Evolutionary conservation across 768 basidiomycete genomes (phyloP).

Genomic region (Coprinellus micaceus): DNA sequence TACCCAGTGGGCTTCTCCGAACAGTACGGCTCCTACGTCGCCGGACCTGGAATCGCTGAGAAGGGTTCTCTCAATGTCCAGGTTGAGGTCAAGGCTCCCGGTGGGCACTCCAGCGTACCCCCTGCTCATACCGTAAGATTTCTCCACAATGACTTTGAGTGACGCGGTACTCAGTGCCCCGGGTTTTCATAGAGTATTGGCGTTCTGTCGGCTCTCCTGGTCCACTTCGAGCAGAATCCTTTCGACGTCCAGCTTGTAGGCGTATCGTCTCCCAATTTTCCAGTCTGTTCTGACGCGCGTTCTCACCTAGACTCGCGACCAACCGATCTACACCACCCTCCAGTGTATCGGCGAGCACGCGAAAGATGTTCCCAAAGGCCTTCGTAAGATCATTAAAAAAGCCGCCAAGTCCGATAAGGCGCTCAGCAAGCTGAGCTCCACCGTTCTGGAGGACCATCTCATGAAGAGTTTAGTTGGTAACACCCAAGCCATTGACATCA

Average conservation of each 20-base stretch:
- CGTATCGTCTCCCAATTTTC: background rate
- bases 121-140: conserved; percentile 67
- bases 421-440: conserved; percentile 48
- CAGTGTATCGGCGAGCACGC: conserved; percentile 67
- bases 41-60: conserved; percentile 64
- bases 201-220: conserved; percentile 68
- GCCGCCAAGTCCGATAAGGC: conserved; percentile 49
- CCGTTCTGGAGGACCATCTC: conserved; percentile 35
- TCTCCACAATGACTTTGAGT: too few relatives aligned
- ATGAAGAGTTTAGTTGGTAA: conserved; percentile 55
- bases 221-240: conserved; percentile 66
- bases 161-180: too few relatives aligned
- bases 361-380: conserved; percentile 43
- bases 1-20: conserved; percentile 45
- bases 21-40: conserved; percentile 51
- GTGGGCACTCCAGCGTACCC: conserved; percentile 86
- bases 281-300: too few relatives aligned
- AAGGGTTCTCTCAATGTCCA: conserved; percentile 66
- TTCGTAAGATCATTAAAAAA: conserved; percentile 45
- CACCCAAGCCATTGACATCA: conserved; percentile 75
- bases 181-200: conserved; percentile 83
- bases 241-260: conserved; percentile 47
- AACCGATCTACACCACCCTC: conserved; percentile 55
- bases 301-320: conserved; percentile 42
- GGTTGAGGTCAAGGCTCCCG: conserved; percentile 63